phyloP scores from a whole-genome alignment of 2,329 filamentous ascomycete genomes.

The Meredithiella fracta region DNA sequence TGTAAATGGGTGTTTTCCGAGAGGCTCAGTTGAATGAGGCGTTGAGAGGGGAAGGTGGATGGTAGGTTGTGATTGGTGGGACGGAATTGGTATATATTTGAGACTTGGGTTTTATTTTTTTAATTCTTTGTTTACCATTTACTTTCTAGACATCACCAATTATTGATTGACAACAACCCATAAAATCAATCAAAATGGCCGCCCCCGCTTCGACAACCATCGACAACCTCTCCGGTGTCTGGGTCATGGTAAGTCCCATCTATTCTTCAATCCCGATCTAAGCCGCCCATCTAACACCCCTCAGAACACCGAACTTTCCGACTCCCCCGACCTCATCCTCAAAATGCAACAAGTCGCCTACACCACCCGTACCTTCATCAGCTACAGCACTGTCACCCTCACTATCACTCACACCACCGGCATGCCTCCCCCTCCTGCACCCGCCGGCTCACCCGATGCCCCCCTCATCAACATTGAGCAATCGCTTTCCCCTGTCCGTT shows the following conservation, averaged over 20 bases:
- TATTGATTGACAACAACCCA: background rate
- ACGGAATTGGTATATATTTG: too few species aligned
- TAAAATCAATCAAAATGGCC: slow-evolving; percentile 38
- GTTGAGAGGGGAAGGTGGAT: too few species aligned
- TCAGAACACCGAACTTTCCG: slow-evolving; percentile 61
- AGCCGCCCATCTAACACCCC: background rate
- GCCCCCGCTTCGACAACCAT: slow-evolving; percentile 51
- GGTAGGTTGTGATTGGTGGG: too few species aligned
- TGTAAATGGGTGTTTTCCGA: too few species aligned
- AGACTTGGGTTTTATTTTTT: background rate
- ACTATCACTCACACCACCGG: slow-evolving; percentile 39
- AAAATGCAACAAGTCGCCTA: slow-evolving; percentile 56
- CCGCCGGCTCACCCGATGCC: slow-evolving; percentile 26
- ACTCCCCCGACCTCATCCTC: slow-evolving; percentile 51
- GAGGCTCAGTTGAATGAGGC: too few species aligned
- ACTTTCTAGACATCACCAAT: background rate
- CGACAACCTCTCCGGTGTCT: slow-evolving; percentile 52
- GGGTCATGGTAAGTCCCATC: slow-evolving; percentile 42
- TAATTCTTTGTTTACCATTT: too few species aligned
- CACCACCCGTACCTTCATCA: slow-evolving; percentile 56
- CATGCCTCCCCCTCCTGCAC: slow-evolving; percentile 22
- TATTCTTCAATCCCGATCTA: background rate
- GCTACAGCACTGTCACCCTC: slow-evolving; percentile 52
- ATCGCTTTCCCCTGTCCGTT: slow-evolving; percentile 38
- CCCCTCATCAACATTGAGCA: slow-evolving; percentile 59